These are phyloP conservation scores for Syzygium aqueum DNA, from an alignment of 345 rosid genomes.

Conservation along the genomic window DNA sequence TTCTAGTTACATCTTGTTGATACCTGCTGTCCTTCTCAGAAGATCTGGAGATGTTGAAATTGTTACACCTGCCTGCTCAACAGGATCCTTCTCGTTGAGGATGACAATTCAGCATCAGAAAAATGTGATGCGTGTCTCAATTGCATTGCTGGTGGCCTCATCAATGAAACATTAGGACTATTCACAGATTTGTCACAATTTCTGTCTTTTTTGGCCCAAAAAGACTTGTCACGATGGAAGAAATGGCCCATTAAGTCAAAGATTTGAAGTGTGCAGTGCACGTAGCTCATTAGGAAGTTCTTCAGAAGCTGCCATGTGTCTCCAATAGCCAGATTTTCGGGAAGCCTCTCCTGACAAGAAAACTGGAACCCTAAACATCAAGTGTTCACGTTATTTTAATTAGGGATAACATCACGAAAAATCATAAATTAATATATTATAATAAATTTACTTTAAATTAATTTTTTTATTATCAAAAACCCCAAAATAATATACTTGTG, in stretches of 20 bases:
- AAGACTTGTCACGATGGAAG: neutral
- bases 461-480: too few relatives aligned
- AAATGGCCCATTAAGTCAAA: neutral
- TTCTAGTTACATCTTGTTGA: neutral
- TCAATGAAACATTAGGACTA: neutral
- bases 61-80: neutral
- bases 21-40: neutral
- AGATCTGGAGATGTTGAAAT: neutral
- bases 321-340: neutral
- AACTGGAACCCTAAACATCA: neutral
- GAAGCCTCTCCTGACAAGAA: neutral
- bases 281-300: neutral
- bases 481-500: too few relatives aligned
- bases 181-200: neutral
- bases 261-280: neutral
- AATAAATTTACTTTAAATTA: too few relatives aligned
- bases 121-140: neutral
- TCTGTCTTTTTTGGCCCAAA: neutral
- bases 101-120: neutral
- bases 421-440: too few relatives aligned
- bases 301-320: neutral
- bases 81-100: neutral
- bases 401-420: neutral
- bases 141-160: accelerated
- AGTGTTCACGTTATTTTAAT: neutral